Percentiles rank a stretch among this genome's conserved stretches.
Evolutionary conservation across 306 rosid species (phyloP).

Genomic region (Cicer cuneatum): DNA sequence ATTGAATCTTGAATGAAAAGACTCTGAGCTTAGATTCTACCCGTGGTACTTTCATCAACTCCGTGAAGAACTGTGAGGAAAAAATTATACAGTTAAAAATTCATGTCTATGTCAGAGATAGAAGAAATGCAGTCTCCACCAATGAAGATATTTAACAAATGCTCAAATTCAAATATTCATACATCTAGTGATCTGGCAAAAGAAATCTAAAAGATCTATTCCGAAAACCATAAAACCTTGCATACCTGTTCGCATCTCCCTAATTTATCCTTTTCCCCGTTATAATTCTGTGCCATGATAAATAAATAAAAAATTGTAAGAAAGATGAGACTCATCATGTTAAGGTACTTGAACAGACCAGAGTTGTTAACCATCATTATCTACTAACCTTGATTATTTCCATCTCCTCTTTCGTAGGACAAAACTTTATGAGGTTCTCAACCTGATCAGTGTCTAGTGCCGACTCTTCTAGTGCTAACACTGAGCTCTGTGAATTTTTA

Average conservation of each 20-base stretch:
- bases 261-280: conserved; percentile 83
- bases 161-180: conserved; percentile 35
- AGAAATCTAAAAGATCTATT: conserved; percentile 36
- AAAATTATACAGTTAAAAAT: conserved; percentile 38
- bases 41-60: conserved; percentile 85
- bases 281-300: conserved; percentile 60
- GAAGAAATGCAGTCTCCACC: conserved; percentile 40
- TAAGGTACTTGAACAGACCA: conserved; percentile 40
- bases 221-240: conserved; percentile 34
- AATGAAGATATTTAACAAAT: conserved; percentile 29
- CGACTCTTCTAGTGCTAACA: conserved; percentile 81
- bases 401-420: conserved; percentile 95
- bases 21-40: conserved; percentile 91
- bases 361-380: conserved; percentile 34
- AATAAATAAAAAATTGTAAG: conserved; percentile 43
- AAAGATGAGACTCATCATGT: conserved; percentile 13
- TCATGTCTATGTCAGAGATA: conserved; percentile 31
- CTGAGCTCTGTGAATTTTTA: conserved; percentile 64
- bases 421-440: conserved; percentile 89
- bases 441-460: conserved; percentile 80
- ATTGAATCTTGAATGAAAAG: conserved; percentile 84
- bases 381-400: conserved; percentile 79
- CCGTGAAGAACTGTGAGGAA: conserved; percentile 73
- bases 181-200: conserved; percentile 6
- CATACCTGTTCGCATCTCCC: conserved; percentile 97